Base-by-base conservation (phyloP, 768 basidiomycete species). In the Coprinopsis marcescibilis region DNA sequence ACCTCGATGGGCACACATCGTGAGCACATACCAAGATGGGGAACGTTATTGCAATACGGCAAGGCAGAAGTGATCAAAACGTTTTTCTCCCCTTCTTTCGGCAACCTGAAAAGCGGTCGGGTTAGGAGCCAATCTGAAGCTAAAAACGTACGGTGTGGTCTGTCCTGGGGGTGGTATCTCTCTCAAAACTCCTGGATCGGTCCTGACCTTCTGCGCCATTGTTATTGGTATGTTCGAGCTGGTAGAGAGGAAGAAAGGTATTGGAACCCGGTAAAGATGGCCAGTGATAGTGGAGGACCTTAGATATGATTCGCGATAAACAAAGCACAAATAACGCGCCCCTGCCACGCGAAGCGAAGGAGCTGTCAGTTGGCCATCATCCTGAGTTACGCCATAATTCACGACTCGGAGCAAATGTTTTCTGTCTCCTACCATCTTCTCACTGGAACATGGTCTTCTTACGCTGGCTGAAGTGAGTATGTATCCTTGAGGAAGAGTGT, bases 41-140 rank as follows among this genome's bases (percentile, higher is more conserved):
- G 93, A 10, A 96, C 94, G 58, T 97, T 97, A 64, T 97, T 97
- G 65, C 91, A 92, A 60, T 93, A 93, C 1, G 96, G 96, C 46
- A 99, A 69, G 29, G 96, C 94, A 53, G 92, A 96, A 10, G 96
- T 97, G 55, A 99, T 83, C 23, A 99, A 71, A 34, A 94, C 71
- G 60, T 98, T 99, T 46, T 73, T 72, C 65, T 93, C 85, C 37
- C 94, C 95, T 36, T 83, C 76, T 63, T 85, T 83, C 10, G 96
- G 96, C 33, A 77, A 64, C 54, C 77, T 78, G n/a, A n/a, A n/a
- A n/a, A 43, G 8, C 11, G 6, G 2, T 41, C 20, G 38, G 34
- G 26, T 49, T 26, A 35, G 13, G 30, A 34, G 29, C 6, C 13
- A 6, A 21, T 14, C 8, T 17, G 3, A 11, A 47, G 17, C 23